Percentiles rank a stretch among this genome's conserved stretches.
phyloP scores from a whole-genome alignment of 208 protist species.

The Balamuthia mandrillaris region DNA sequence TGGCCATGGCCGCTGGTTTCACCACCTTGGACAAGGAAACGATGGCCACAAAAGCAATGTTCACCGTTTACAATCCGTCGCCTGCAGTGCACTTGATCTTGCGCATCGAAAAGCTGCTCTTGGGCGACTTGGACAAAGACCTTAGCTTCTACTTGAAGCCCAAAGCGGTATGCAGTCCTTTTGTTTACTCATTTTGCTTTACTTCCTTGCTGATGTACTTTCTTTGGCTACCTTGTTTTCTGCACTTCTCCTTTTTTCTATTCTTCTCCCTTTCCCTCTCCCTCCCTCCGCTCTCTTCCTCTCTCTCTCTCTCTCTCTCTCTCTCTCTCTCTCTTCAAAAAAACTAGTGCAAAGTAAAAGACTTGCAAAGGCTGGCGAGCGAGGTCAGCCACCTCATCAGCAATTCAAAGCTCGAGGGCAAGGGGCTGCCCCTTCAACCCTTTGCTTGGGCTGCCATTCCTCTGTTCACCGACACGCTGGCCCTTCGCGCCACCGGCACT shows the following conservation, averaged over 20 bases:
- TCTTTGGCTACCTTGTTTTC: too few relatives aligned
- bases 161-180: not conserved
- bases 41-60: not conserved
- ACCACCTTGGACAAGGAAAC: conserved; percentile 2
- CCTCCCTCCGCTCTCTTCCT: too few relatives aligned
- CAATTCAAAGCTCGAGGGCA: not conserved
- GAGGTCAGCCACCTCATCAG: not conserved
- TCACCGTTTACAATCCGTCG: not conserved
- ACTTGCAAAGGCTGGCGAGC: not conserved
- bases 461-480: not conserved
- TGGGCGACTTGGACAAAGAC: not conserved
- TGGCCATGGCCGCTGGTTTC: not conserved
- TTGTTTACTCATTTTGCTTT: not conserved
- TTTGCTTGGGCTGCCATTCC: not conserved
- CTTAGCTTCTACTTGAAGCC: conserved; percentile 16
- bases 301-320: too few relatives aligned
- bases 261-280: too few relatives aligned
- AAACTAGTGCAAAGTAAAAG: not conserved
- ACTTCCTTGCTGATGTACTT: too few relatives aligned
- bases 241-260: too few relatives aligned
- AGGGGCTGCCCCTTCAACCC: not conserved
- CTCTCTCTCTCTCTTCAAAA: too few relatives aligned
- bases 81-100: not conserved
- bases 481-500: not conserved
- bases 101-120: not conserved